Evolutionary conservation across 495 filamentous ascomycete species (phyloP).

Genomic region (Rostrohypoxylon terebratum): DNA sequence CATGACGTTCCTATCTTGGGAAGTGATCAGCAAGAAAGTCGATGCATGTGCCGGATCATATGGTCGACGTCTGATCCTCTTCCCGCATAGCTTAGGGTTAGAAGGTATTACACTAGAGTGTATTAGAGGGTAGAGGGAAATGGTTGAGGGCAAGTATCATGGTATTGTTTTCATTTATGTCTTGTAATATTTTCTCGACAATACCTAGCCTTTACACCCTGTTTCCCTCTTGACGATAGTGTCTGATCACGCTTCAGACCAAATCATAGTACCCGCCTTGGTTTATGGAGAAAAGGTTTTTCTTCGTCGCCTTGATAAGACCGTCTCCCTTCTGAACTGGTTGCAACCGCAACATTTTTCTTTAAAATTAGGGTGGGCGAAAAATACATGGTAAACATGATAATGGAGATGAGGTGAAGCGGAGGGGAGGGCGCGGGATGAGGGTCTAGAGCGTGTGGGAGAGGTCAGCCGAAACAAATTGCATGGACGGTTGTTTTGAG

Average conservation of each 20-base stretch:
- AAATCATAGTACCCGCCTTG: slow-evolving; percentile 21
- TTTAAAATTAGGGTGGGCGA: slow-evolving; percentile 42
- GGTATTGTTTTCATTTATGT: slow-evolving; percentile 9
- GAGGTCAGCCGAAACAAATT: slow-evolving; percentile 45
- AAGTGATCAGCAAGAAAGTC: slow-evolving; percentile 41
- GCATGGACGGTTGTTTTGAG: slow-evolving; percentile 43
- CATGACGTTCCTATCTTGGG: slow-evolving; percentile 45
- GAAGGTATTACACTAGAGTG: no score
- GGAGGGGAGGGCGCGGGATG: slow-evolving; percentile 39
- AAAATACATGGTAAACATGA: slow-evolving; percentile 18
- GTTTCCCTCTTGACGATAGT: slow-evolving; percentile 22
- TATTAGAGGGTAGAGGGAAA: not conserved
- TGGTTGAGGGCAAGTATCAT: not conserved
- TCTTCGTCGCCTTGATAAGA: slow-evolving; percentile 18
- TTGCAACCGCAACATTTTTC: slow-evolving; percentile 39
- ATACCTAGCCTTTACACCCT: slow-evolving; percentile 34
- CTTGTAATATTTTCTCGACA: not conserved
- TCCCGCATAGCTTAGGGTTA: slow-evolving; percentile 31
- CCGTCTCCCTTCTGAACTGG: slow-evolving; percentile 23
- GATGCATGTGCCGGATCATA: slow-evolving; percentile 48
- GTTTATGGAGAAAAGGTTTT: slow-evolving; percentile 6
- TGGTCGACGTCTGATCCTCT: slow-evolving; percentile 43
- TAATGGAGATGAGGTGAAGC: slow-evolving; percentile 36
- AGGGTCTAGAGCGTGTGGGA: slow-evolving; percentile 45
- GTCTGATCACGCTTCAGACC: slow-evolving; percentile 34